A percentile compares a stretch with the other conserved stretches of the same genome.
Evolutionary conservation across 306 rosid genomes (phyloP).

Genomic region (Medicago ruthenica): DNA sequence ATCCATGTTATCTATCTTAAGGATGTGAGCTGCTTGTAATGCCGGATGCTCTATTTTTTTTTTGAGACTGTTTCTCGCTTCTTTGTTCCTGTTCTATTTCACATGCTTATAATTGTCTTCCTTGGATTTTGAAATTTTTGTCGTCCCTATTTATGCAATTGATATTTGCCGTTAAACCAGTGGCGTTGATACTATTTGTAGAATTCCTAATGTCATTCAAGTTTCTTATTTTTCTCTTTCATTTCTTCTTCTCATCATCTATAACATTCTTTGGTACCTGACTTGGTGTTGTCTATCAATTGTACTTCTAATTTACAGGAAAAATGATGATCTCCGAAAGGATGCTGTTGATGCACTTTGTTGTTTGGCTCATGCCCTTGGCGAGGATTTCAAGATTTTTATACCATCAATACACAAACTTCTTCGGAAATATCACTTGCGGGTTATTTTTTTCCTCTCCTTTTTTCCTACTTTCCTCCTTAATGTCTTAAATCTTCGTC

Average conservation of each 20-base stretch:
- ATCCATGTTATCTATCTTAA: constrained; percentile 15
- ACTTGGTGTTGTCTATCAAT: constrained; percentile 29
- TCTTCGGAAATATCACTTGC: constrained; percentile 72
- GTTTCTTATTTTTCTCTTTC: constrained; percentile 14
- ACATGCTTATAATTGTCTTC: constrained; percentile 19
- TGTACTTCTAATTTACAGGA: constrained; percentile 58
- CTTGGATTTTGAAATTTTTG: constrained; percentile 5
- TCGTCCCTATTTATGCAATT: constrained; percentile 9
- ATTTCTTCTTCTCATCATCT: constrained; percentile 12
- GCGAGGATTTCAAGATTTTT: constrained; percentile 95
- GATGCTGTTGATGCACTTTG: constrained; percentile 96
- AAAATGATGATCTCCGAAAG: constrained; percentile 82
- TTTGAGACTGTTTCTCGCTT: constrained; percentile 15
- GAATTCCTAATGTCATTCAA: constrained; percentile 19
- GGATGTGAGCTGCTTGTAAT: not conserved
- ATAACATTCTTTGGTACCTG: constrained; percentile 27
- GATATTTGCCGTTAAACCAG: constrained; percentile 11
- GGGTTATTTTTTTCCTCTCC: constrained; percentile 52
- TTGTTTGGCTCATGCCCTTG: constrained; percentile 95
- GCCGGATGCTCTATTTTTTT: not conserved
- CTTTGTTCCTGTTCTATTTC: constrained; percentile 9
- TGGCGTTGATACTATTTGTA: constrained; percentile 12
- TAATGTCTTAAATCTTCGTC: constrained; percentile 2
- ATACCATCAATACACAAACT: constrained; percentile 93
- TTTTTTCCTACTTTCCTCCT: not conserved